Evolutionary conservation across 2,329 filamentous ascomycete genomes (phyloP), one percentile per base, ranked within the genome.

Genomic region (Madurella fahalii): DNA sequence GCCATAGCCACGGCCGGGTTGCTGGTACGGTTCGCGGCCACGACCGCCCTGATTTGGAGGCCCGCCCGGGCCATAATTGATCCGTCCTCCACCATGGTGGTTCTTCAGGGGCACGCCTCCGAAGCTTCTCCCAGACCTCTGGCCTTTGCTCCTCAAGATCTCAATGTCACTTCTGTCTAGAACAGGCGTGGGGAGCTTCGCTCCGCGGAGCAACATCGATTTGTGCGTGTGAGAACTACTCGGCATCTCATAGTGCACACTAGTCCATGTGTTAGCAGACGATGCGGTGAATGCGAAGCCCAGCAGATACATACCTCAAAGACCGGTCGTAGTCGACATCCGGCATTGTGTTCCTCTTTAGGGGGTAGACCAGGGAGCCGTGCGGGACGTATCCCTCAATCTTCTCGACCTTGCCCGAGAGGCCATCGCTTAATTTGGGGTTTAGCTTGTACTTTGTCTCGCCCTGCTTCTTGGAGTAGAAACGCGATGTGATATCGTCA

Each of bases 401-500:
- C 65, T 94, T 95, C 67, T 87, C 85, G 20, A 96, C 82, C 49
- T 81, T 84, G 34, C 94, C 94, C 3, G 88, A 82, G 2, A 99
- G 74, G 2, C 91, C 91, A 58, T 87, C 85, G 58, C 87, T 95
- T 18, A 83, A 77, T 50, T 82, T 80, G 37, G 90, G 83, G 62
- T 95, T 86, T 45, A 99, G 78, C 62, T 84, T 85, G 67, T 89
- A 82, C 59, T 83, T 83, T 0, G 81, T 72, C 2, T 76, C 73
- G 2, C 81, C 85, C 61, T 90, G 84, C 63, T 90, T 90, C 74
- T 96, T 97, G 17, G 90, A 93, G 71, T 96, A 99, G 69, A 99
- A 95, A 52, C 88, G 88, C 34, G 80, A 80, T 18, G 87, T 86
- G 49, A 97, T 82, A 47, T 95, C 87, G 58, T 95, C 84, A 67